Evolutionary conservation across 345 rosid genomes (phyloP).

Genomic region (Kandelia obovata): DNA sequence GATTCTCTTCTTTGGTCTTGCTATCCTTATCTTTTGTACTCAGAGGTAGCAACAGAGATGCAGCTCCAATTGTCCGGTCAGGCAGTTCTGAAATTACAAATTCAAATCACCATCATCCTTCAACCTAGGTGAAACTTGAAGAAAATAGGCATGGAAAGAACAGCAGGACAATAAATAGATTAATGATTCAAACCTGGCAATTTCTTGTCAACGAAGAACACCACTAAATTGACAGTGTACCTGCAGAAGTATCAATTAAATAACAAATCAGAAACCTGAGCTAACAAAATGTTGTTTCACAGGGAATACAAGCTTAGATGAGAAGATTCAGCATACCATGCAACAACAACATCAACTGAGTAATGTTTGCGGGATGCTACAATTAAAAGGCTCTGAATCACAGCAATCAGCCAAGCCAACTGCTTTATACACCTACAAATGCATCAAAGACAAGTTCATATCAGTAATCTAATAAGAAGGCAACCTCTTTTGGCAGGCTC

Average conservation of each 20-base stretch:
- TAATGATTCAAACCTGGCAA: constrained; percentile 68
- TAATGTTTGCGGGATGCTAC: constrained; percentile 98
- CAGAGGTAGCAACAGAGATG: constrained; percentile 60
- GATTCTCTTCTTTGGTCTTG: constrained; percentile 80
- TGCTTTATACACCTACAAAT: constrained; percentile 77
- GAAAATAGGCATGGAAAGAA: neutral
- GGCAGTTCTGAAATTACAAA: constrained; percentile 62
- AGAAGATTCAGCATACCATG: constrained; percentile 51
- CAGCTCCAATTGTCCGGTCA: constrained; percentile 55
- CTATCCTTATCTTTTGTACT: constrained; percentile 60
- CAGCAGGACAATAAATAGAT: neutral
- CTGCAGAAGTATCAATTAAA: constrained; percentile 33
- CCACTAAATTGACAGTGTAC: constrained; percentile 93
- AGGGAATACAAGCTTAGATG: neutral
- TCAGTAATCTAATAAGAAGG: neutral
- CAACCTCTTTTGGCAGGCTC: neutral
- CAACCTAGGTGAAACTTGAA: neutral
- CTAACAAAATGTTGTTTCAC: neutral
- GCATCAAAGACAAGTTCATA: neutral
- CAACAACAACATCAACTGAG: constrained; percentile 91
- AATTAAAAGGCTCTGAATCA: constrained; percentile 85
- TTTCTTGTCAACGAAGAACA: constrained; percentile 93
- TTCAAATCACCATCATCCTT: constrained; percentile 14
- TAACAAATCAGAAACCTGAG: constrained; percentile 11
- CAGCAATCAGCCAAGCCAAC: constrained; percentile 71